These are phyloP conservation scores for Craterostigma plantagineum DNA, from an alignment of 257 asterid species.

Conservation along the genomic window DNA sequence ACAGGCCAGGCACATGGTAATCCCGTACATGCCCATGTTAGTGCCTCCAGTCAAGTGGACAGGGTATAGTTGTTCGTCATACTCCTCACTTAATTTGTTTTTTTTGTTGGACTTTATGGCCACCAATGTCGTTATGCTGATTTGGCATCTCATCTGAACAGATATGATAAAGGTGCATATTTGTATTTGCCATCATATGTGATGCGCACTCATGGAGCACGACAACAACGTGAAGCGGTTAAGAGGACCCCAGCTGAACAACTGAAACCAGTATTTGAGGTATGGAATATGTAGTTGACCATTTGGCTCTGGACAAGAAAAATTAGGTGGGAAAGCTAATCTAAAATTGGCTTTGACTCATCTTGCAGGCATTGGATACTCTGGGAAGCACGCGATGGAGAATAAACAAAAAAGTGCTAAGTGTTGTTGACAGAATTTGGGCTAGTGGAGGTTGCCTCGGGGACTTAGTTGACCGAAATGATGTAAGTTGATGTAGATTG, in stretches of 20 bases:
- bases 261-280: conserved; percentile 70
- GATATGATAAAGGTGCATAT: conserved; percentile 89
- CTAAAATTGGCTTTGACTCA: conserved; percentile 2
- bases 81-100: conserved; percentile 4
- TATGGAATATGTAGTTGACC: conserved; percentile 15
- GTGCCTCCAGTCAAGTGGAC: conserved; percentile 89
- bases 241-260: conserved; percentile 52
- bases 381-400: conserved; percentile 95
- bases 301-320: conserved; percentile 3
- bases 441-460: conserved; percentile 82
- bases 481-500: conserved; percentile 36
- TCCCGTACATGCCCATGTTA: conserved; percentile 98
- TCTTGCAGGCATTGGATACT: conserved; percentile 70
- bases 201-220: conserved; percentile 95
- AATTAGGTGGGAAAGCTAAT: neutral
- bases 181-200: conserved; percentile 71
- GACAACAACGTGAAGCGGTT: conserved; percentile 77
- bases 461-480: conserved; percentile 65
- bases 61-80: conserved; percentile 30
- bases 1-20: conserved; percentile 94
- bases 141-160: conserved; percentile 9
- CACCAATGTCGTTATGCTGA: neutral
- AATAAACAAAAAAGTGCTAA: conserved; percentile 69
- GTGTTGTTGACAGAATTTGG: conserved; percentile 76
- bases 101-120: conserved; percentile 3